phyloP scores from a whole-genome alignment of 345 rosid species.

The sweet orange (Citrus sinensis) region DVS_A1.0 CM039169.1:10108001-10108500 shows the following conservation, averaged over 20 bases:
- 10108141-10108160: conserved; percentile 46
- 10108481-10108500: too few species aligned
- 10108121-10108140: conserved; percentile 48
- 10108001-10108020: too few species aligned
- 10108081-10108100: conserved; percentile 68
- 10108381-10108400: not conserved
- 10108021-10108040: too few species aligned
- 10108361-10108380: not conserved
- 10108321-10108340: too few species aligned
- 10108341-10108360: not conserved
- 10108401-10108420: not conserved
- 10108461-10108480: too few species aligned
- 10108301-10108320: not conserved
- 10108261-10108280: too few species aligned
- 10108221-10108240: conserved; percentile 41
- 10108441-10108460: too few species aligned
- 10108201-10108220: conserved; percentile 36
- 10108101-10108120: conserved; percentile 65
- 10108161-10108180: conserved; percentile 38
- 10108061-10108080: conserved; percentile 15
- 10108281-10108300: too few species aligned
- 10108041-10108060: too few species aligned
- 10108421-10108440: not conserved
- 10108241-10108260: conserved; percentile 28
- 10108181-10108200: conserved; percentile 47